Evolutionary conservation across 208 protist species (phyloP), one percentile per base, ranked within the genome.

Genomic region (Trypanosomatidae sp.): DNA sequence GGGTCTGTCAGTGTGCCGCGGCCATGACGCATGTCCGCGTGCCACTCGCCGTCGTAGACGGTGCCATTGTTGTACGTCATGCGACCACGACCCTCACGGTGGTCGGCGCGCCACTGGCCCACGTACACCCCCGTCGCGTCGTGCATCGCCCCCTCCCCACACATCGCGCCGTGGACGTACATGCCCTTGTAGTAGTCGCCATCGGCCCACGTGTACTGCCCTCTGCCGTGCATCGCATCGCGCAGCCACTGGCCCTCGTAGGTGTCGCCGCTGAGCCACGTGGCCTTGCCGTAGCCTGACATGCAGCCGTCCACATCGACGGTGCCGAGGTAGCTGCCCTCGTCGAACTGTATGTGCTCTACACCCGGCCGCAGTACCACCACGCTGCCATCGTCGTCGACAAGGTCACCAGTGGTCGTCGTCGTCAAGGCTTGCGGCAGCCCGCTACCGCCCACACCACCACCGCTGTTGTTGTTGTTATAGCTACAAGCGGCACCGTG

Each of bases 41-140:
- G 48, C 88, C 88, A 95, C 42, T 92, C 71, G 11, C 88, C 88
- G 21, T 91, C 81, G 56, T 93, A 95, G 5, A 81, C 55, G 53
- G 74, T 81, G 13, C 74, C 74, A 24, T 77, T 65, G 22, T 56
- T 43, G 44, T 87, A 92, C 33, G 67, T 50, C 81, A 90, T 93
- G 10, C 61, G 59, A 4, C 87, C 87, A 18, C 69, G 37, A 11
- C 87, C 88, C 24, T 89, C 64, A 0, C 81, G 73, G 70, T 76
- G 71, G 56, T 92, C 88, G 33, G 88, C 63, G 21, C 67, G 66
- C 85, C 88, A 95, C 10, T 87, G 63, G 5, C 88, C 88, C 2
- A 58, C 53, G 56, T 95, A 95, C 23, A 71, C 32, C 16, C 85
- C 83, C 11, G 55, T 82, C 16, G 44, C 43, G 57, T 92, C 90